phyloP scores from a whole-genome alignment of 1,284 basidiomycete species.

The Microbotryum violaceum region DNA sequence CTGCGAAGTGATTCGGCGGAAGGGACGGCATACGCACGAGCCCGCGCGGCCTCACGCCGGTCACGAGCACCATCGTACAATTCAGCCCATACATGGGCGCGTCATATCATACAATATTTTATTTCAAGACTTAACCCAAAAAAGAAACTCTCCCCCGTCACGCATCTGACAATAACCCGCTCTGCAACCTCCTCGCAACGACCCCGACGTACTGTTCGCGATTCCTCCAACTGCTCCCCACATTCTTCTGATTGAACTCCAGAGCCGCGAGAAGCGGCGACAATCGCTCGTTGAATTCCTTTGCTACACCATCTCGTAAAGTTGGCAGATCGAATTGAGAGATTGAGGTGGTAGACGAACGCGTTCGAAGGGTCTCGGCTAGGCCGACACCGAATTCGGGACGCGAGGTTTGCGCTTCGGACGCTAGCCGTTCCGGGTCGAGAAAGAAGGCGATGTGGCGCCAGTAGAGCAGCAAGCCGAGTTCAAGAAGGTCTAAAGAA shows the following conservation, averaged over 20 bases:
- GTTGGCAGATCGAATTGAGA: constrained; percentile 18
- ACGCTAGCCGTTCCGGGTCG: constrained; percentile 25
- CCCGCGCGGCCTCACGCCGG: too few species aligned
- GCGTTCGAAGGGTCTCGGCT: constrained; percentile 16
- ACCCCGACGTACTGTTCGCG: constrained; percentile 21
- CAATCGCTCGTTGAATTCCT: constrained; percentile 11
- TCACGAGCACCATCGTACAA: not conserved
- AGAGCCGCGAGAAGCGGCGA: constrained; percentile 8
- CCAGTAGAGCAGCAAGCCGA: constrained; percentile 69
- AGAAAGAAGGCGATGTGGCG: constrained; percentile 61
- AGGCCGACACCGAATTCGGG: constrained; percentile 23
- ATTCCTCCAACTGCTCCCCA: constrained; percentile 13
- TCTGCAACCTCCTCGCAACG: constrained; percentile 17
- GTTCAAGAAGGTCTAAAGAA: constrained; percentile 22
- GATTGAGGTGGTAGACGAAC: constrained; percentile 4
- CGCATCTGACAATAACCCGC: constrained; percentile 5
- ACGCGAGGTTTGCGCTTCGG: constrained; percentile 6
- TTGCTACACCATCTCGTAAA: constrained; percentile 13
- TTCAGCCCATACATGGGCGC: not conserved
- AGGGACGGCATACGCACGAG: too few species aligned
- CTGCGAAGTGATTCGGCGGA: too few species aligned
- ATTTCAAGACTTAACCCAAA: constrained; percentile 1
- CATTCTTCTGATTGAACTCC: constrained; percentile 17
- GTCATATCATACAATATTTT: too few species aligned
- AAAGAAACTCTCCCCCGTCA: not conserved